A percentile compares a stretch with the other conserved stretches of the same genome.
These are phyloP conservation scores for Geranomyces variabilis DNA, from an alignment of 192 early-diverging fungal genomes.

Conservation along the genomic window DNA sequence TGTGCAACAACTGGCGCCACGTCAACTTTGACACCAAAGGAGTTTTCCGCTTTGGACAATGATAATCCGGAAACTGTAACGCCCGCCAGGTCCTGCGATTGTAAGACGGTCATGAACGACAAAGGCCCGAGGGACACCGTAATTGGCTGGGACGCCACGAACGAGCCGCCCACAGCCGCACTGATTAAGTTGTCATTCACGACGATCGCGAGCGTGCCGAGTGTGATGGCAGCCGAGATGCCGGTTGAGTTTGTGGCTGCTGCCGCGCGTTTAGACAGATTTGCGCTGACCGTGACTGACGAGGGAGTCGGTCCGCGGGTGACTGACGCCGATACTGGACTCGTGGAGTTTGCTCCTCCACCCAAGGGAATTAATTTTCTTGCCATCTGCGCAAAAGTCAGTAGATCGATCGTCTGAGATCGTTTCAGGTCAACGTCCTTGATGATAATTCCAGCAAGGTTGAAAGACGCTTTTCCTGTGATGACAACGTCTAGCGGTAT, in stretches of 20 bases:
- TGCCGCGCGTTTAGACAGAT: background rate
- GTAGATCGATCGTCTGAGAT: conserved; percentile 6
- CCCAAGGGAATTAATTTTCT: background rate
- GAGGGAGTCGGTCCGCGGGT: conserved; percentile 4
- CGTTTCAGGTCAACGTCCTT: conserved; percentile 21
- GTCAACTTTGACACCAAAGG: conserved; percentile 13
- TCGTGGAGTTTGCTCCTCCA: background rate
- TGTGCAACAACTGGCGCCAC: background rate
- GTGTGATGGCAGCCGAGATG: conserved; percentile 9
- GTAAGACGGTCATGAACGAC: conserved; percentile 5
- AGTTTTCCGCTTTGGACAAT: background rate
- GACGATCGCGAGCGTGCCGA: background rate
- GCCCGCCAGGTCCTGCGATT: background rate
- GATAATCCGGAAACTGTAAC: conserved; percentile 7
- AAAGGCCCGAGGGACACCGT: conserved; percentile 15
- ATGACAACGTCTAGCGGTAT: conserved; percentile 11
- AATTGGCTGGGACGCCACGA: conserved; percentile 12
- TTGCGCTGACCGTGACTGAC: background rate
- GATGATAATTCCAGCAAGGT: conserved; percentile 17
- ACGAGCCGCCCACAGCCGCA: conserved; percentile 1
- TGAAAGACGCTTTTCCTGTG: conserved; percentile 17
- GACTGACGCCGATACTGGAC: background rate
- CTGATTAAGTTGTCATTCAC: conserved; percentile 10
- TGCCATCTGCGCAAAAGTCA: conserved; percentile 1
- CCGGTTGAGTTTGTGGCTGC: background rate